phyloP scores from a whole-genome alignment of 495 filamentous ascomycete species.

The Aspergillus heteromorphus region DNA sequence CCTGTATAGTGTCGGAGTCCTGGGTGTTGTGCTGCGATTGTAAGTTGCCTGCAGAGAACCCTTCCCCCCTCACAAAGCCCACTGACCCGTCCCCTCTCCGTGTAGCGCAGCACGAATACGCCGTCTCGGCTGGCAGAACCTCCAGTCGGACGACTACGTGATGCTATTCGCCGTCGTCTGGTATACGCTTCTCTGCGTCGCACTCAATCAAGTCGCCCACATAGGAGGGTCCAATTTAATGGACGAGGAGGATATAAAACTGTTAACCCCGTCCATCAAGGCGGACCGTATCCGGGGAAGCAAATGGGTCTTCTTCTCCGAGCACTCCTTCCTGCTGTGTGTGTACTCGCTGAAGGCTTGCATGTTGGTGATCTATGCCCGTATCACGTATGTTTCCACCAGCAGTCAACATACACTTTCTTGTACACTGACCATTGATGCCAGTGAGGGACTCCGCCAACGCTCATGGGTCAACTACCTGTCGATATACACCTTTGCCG shows the following conservation, averaged over 20 bases:
- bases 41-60: conserved; percentile 19
- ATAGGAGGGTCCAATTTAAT: conserved; percentile 54
- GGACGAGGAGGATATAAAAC: conserved; percentile 31
- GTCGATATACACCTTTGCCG: conserved; percentile 51
- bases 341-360: conserved; percentile 49
- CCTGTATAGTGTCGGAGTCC: conserved; percentile 41
- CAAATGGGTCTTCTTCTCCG: conserved; percentile 54
- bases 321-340: conserved; percentile 46
- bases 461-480: conserved; percentile 38
- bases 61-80: too few relatives aligned
- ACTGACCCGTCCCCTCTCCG: background rate
- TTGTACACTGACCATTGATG: conserved; percentile 4
- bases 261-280: conserved; percentile 34
- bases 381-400: conserved; percentile 41
- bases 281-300: conserved; percentile 43
- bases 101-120: conserved; percentile 44
- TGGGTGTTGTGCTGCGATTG: conserved; percentile 40
- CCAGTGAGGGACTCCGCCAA: conserved; percentile 35
- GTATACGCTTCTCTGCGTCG: conserved; percentile 50
- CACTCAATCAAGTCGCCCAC: conserved; percentile 44
- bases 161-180: conserved; percentile 44
- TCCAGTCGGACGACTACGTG: conserved; percentile 49
- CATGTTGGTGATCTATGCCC: conserved; percentile 52
- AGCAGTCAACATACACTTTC: background rate
- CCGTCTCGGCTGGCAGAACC: conserved; percentile 37